phyloP scores from a whole-genome alignment of 257 asterid genomes.

The Ocimum tenuiflorum region DNA sequence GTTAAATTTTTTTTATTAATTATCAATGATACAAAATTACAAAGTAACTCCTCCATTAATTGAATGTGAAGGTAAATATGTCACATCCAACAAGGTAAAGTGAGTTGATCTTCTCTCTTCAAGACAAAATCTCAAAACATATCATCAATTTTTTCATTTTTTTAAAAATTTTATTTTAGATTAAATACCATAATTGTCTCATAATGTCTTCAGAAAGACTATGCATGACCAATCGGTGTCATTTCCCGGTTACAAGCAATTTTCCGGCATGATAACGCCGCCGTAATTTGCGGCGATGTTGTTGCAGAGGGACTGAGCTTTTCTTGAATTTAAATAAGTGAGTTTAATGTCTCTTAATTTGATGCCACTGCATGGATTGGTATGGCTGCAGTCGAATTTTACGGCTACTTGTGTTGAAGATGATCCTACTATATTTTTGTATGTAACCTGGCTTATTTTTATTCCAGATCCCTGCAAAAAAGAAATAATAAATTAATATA shows the following conservation, averaged over 20 bases:
- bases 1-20: too few relatives aligned
- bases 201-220: background rate
- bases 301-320: conserved; percentile 45
- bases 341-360: conserved; percentile 44
- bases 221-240: background rate
- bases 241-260: conserved; percentile 24
- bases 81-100: too few relatives aligned
- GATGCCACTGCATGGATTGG: conserved; percentile 48
- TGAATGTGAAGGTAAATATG: too few relatives aligned
- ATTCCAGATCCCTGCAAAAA: conserved; percentile 46
- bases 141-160: too few relatives aligned
- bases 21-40: too few relatives aligned
- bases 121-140: too few relatives aligned
- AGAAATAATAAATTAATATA: background rate
- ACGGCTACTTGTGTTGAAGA: conserved; percentile 49
- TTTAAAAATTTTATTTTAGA: too few relatives aligned
- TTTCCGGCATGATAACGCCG: conserved; percentile 41
- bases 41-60: too few relatives aligned
- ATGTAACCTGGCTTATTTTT: conserved; percentile 45
- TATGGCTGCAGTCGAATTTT: conserved; percentile 52
- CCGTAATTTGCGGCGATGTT: conserved; percentile 35
- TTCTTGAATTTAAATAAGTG: conserved; percentile 29
- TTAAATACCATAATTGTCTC: too few relatives aligned
- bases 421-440: conserved; percentile 53
- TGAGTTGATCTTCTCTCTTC: too few relatives aligned